These are phyloP conservation scores for Alternaria novae-zelandiae DNA, from an alignment of 2,329 filamentous ascomycete genomes.

Conservation along the genomic window DNA sequence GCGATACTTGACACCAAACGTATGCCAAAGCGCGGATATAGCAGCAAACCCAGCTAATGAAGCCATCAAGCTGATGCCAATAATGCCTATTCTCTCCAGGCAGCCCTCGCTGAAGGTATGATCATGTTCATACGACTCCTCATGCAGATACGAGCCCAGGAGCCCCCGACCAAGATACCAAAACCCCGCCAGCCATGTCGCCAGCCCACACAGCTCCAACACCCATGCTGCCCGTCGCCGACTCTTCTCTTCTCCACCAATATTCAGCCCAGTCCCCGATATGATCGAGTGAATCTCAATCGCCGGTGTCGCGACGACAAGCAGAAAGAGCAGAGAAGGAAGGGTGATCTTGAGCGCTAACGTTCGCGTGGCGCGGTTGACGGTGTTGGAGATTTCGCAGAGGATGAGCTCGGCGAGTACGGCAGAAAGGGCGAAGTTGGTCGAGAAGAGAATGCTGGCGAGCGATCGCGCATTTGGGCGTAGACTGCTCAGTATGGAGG, in stretches of 20 bases:
- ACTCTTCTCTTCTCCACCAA: constrained; percentile 64
- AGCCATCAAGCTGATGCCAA: constrained; percentile 86
- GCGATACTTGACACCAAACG: constrained; percentile 69
- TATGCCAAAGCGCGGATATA: constrained; percentile 87
- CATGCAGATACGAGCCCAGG: constrained; percentile 60
- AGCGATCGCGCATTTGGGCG: constrained; percentile 45
- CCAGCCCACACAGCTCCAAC: constrained; percentile 68
- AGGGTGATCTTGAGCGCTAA: constrained; percentile 74
- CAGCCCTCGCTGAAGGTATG: constrained; percentile 62
- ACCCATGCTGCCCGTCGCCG: constrained; percentile 67
- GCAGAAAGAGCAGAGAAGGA: constrained; percentile 71
- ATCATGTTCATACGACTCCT: constrained; percentile 50
- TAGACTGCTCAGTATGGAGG: constrained; percentile 48
- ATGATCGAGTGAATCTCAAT: constrained; percentile 75
- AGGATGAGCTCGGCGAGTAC: constrained; percentile 82
- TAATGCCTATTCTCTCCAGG: constrained; percentile 75
- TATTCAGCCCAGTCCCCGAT: constrained; percentile 65
- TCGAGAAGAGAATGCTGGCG: constrained; percentile 72
- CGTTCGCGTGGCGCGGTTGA: constrained; percentile 71
- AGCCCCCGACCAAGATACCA: constrained; percentile 76
- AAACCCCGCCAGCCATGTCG: constrained; percentile 73
- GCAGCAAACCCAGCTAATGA: constrained; percentile 87
- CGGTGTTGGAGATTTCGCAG: constrained; percentile 79
- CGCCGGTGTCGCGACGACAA: constrained; percentile 78
- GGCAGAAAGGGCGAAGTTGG: constrained; percentile 76